A percentile compares a stretch with the other conserved stretches of the same genome.
These are phyloP conservation scores for Xylaria acuta DNA, from an alignment of 495 filamentous ascomycete species.

Conservation along the genomic window DNA sequence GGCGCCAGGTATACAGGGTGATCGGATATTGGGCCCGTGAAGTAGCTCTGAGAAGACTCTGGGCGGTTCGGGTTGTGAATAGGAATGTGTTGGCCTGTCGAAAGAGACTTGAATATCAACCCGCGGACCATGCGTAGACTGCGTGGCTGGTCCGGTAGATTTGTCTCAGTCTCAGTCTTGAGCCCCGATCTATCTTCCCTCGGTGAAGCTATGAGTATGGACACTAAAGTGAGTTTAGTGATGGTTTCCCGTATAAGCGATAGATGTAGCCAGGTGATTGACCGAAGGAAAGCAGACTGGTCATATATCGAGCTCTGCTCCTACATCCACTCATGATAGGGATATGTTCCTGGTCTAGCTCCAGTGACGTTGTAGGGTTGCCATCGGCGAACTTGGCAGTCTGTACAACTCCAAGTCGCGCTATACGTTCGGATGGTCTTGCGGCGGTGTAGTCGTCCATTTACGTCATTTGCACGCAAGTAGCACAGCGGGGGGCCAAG, in stretches of 20 bases:
- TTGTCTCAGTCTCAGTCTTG: background rate
- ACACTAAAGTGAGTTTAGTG: background rate
- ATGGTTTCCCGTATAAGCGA: background rate
- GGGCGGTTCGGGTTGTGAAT: conserved; percentile 3
- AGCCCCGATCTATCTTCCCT: background rate
- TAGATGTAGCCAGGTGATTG: background rate
- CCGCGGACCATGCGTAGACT: background rate
- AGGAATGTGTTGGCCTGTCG: conserved; percentile 4
- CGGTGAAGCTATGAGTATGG: background rate
- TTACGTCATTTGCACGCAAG: background rate
- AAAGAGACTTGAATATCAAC: conserved; percentile 3
- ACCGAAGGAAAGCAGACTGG: background rate
- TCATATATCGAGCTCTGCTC: background rate
- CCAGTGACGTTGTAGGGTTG: background rate
- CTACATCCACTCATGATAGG: background rate
- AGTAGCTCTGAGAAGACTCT: background rate
- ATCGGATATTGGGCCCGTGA: conserved; percentile 12
- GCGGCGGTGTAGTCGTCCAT: background rate
- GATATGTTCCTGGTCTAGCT: background rate
- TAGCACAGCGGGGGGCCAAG: background rate
- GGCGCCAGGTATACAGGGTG: conserved; percentile 1
- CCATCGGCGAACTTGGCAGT: background rate
- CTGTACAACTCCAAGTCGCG: background rate
- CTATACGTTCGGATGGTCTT: background rate
- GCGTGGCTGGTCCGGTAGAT: background rate